A percentile compares a stretch with the other conserved stretches of the same genome.
Evolutionary conservation across 441 rosid genomes (phyloP).

Genomic region (Heliophila coronopifolia): DNA sequence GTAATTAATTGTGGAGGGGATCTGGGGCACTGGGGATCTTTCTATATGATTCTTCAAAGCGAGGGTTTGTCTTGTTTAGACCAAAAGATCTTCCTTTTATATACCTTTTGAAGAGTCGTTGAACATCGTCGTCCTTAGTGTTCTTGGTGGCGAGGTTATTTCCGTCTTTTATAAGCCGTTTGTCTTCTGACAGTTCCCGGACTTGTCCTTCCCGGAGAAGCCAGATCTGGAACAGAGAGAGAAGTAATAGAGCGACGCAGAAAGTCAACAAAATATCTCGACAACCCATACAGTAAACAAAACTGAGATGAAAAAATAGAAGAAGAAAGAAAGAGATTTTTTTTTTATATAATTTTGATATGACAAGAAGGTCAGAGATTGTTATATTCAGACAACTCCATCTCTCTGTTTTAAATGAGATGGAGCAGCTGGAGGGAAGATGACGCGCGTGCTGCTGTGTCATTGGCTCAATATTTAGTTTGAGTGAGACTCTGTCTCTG

Average conservation of each 20-base stretch:
- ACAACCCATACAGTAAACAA: slow-evolving; percentile 26
- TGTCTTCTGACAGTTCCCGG: slow-evolving; percentile 20
- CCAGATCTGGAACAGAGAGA: slow-evolving; percentile 26
- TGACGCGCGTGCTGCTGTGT: slow-evolving; percentile 18
- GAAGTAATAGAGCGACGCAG: slow-evolving; percentile 24
- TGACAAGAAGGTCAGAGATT: slow-evolving; percentile 19
- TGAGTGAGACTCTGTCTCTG: slow-evolving; percentile 13
- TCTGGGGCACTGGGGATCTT: slow-evolving; percentile 84
- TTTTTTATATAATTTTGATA: background rate
- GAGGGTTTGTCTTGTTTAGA: slow-evolving; percentile 19
- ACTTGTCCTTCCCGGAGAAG: slow-evolving; percentile 24
- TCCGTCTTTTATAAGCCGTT: background rate
- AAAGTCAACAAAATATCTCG: slow-evolving; percentile 22
- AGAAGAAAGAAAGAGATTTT: background rate
- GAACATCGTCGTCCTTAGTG: slow-evolving; percentile 20
- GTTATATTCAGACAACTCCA: slow-evolving; percentile 14
- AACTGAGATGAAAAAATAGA: slow-evolving; percentile 1
- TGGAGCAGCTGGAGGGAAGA: slow-evolving; percentile 18
- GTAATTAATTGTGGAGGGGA: slow-evolving; percentile 74
- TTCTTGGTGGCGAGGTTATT: slow-evolving; percentile 9
- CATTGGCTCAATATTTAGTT: slow-evolving; percentile 20
- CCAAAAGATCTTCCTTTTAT: slow-evolving; percentile 21
- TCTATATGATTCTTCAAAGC: slow-evolving; percentile 51
- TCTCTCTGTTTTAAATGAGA: slow-evolving; percentile 9
- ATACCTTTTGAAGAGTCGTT: slow-evolving; percentile 26